Evolutionary conservation across 164 flowering plant genomes (phyloP).

Genomic region (Stephania japonica): DNA sequence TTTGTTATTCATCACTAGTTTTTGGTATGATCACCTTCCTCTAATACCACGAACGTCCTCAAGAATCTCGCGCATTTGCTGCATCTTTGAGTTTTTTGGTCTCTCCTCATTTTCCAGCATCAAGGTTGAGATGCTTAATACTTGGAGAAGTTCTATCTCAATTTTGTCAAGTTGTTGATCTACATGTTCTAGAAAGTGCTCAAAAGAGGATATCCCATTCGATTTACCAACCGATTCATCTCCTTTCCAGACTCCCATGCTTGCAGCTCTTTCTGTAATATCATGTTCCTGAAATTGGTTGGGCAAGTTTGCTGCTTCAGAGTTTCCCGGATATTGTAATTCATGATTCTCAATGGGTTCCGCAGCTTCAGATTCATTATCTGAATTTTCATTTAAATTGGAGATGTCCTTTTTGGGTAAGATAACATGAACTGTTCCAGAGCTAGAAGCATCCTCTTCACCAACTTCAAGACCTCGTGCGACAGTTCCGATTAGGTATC

Average conservation of each 20-base stretch:
- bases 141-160: constrained; percentile 49
- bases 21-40: constrained; percentile 34
- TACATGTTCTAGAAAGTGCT: constrained; percentile 47
- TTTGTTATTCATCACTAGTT: background rate
- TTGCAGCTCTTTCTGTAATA: constrained; percentile 10
- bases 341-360: constrained; percentile 16
- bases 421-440: constrained; percentile 44
- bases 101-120: constrained; percentile 37
- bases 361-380: constrained; percentile 7
- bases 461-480: constrained; percentile 40
- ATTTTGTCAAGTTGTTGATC: constrained; percentile 50
- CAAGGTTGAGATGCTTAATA: constrained; percentile 43
- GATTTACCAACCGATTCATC: constrained; percentile 18
- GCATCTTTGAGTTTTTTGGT: constrained; percentile 39
- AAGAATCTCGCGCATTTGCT: constrained; percentile 42
- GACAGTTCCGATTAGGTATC: constrained; percentile 53
- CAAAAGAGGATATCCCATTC: constrained; percentile 41
- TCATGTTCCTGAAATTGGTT: constrained; percentile 10
- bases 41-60: constrained; percentile 42
- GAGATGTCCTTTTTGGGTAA: constrained; percentile 41
- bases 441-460: constrained; percentile 24
- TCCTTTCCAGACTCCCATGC: constrained; percentile 9
- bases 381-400: constrained; percentile 18
- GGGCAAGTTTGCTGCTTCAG: constrained; percentile 4
- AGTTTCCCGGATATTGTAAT: constrained; percentile 9